phyloP scores from a whole-genome alignment of 176 grass and related monocot genomes.

The Oryza glaberrima region DNA sequence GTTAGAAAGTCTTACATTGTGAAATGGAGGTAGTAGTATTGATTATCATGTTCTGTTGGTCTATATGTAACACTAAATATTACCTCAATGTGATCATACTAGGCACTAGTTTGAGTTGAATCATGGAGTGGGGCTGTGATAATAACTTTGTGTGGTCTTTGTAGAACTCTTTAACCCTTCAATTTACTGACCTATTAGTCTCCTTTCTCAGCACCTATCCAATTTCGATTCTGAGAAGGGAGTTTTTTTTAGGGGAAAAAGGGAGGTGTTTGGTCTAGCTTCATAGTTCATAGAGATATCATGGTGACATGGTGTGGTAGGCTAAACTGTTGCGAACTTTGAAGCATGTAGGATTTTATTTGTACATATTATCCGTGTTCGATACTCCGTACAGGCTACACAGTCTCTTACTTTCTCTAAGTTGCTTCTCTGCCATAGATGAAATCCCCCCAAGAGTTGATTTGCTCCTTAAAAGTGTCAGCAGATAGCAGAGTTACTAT shows the following conservation, averaged over 20 bases:
- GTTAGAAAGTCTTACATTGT: too few species aligned
- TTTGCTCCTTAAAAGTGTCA: slow-evolving; percentile 4
- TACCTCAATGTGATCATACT: neutral
- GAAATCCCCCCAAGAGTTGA: slow-evolving; percentile 5
- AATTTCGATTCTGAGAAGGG: neutral
- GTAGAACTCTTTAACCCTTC: neutral
- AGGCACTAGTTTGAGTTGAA: slow-evolving; percentile 8
- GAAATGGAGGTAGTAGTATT: too few species aligned
- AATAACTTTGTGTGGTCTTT: neutral
- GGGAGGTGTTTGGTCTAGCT: slow-evolving; percentile 10
- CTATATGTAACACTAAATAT: slow-evolving; percentile 10
- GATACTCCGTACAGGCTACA: neutral
- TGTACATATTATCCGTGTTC: neutral
- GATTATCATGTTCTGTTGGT: neutral
- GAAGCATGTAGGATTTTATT: neutral
- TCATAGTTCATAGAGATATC: neutral
- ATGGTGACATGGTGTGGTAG: neutral
- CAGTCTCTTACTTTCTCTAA: neutral
- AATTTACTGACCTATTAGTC: neutral
- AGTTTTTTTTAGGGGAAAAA: neutral
- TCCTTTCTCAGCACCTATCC: neutral
- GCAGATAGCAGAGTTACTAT: neutral
- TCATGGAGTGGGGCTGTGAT: neutral
- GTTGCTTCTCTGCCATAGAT: slow-evolving; percentile 12
- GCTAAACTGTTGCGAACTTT: slow-evolving; percentile 18